Evolutionary conservation across 345 rosid species (phyloP), one percentile per base, ranked within the genome.

Genomic region (Rhodamnia rubescens): DNA sequence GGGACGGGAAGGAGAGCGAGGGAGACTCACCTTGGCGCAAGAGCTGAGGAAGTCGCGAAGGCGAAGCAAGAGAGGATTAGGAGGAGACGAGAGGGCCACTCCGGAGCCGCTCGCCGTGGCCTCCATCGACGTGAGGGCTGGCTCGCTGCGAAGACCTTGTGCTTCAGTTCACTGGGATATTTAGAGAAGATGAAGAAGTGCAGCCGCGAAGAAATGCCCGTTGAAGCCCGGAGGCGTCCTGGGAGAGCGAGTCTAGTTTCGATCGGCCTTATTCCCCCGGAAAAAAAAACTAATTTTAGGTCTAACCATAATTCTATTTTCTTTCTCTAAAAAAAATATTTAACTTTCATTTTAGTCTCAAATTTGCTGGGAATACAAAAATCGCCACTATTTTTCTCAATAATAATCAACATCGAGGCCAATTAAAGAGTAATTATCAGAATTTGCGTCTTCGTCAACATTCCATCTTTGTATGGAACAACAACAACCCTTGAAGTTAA

Each of bases 31-130:
- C 85, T 89, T 5, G 78, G 78, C 78, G 78, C 78, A 69, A 10
- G 47, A 69, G 78, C 78, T 83, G 85, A 96, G 87, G 84, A 81
- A 69, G 53, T 93, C 88, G 69, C 53, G 92, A 50, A 94, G 92
- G 75, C 91, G 92, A 53, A 50, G 87, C 74, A 85, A 18, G 52
- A 82, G 85, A 27, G 91, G 87, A 78, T 88, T 69, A 52, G 84
- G 82, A 47, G 87, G 64, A 27, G 87, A 26, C 3, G 64, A 16
- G 20, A 40, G 21, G 0, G 26, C 81, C 74, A 40, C 52, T 15
- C 8, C 47, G 50, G 84, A 20, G 84, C 5, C 44, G 64, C 1
- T n/a, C 78, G 20, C 56, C 4, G 55, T 5, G 26, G 3, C 52
- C 78, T 58, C 85, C 85, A 50, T 27, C n/a, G 52, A 83, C 78